Evolutionary conservation across 2,329 filamentous ascomycete species (phyloP), one percentile per base, ranked within the genome.

Genomic region (Penicillium sp.): DNA sequence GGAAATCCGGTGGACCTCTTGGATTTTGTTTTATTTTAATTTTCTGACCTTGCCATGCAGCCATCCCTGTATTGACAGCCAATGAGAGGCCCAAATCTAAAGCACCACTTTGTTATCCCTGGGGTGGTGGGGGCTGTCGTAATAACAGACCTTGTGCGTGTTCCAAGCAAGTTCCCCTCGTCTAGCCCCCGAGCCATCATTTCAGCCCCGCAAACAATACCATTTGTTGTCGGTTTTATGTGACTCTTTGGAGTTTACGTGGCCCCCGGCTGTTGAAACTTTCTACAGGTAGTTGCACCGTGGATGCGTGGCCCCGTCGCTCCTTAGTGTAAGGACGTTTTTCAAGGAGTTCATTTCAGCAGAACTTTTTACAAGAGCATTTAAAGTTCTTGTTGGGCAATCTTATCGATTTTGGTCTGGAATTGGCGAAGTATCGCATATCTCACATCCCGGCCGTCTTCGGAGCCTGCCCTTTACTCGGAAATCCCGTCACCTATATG

Each of bases 71-170:
- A 27, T 42, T 36, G 2, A 9, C 2, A n/a, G 18, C 50, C 50
- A 48, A 53, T 53, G 4, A 49, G 11, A 52, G 36, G n/a, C 29
- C 10, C 4, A 18, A 22, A 3, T 16, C n/a, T 2, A 39, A 8
- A 43, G 27, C n/a, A 47, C 18, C 14, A 36, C 13, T 46, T 43
- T 40, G 47, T 48, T 27, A 27, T 27, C 24, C 36, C 38, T 48
- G 39, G 27, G 31, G 42, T 43, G 13, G 13, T n/a, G 16, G 21
- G 42, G 29, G 44, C 3, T 16, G 44, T 53, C 39, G 50, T 38
- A 53, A 53, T 53, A 49, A 48, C 13, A 22, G 13, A n/a, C 8
- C 13, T 3, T 34, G 39, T 53, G 31, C 50, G 39, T 53, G 18
- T 43, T 14, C 3, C 22, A 43, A 48, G 9, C 14, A 31, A 14